phyloP scores from a whole-genome alignment of 2,329 filamentous ascomycete species.

The Fusarium neocosmosporiellum region DNA sequence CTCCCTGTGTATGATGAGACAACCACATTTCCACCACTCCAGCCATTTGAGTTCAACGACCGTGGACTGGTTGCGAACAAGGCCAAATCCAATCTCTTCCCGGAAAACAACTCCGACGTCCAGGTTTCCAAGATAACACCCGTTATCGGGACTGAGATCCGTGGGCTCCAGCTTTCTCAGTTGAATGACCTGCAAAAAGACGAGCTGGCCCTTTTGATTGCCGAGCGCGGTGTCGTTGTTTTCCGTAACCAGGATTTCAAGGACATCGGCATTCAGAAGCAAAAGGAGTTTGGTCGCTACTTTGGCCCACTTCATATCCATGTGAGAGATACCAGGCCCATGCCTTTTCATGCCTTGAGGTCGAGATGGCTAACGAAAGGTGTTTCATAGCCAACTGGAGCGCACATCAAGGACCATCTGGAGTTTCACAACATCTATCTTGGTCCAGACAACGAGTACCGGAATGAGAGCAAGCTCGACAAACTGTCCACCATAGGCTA shows the following conservation, averaged over 20 bases:
- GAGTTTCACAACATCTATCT: constrained; percentile 61
- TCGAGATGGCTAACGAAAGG: constrained; percentile 1
- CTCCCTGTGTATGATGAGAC: constrained; percentile 50
- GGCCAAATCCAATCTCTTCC: constrained; percentile 43
- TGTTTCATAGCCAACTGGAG: constrained; percentile 51
- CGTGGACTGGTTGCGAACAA: constrained; percentile 47
- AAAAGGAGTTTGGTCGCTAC: constrained; percentile 47
- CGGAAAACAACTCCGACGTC: not conserved
- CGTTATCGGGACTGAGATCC: constrained; percentile 54
- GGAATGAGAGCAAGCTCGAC: constrained; percentile 47
- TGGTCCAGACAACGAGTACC: constrained; percentile 55
- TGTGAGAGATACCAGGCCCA: not conserved
- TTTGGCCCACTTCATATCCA: not conserved
- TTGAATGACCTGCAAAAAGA: constrained; percentile 54
- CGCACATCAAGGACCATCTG: constrained; percentile 55
- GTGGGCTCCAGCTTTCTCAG: constrained; percentile 52
- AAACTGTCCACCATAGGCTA: constrained; percentile 49
- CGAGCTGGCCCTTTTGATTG: constrained; percentile 55
- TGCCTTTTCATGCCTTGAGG: too few relatives aligned
- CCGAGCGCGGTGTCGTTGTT: constrained; percentile 50
- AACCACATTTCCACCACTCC: constrained; percentile 34
- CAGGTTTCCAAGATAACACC: constrained; percentile 31
- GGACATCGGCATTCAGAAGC: constrained; percentile 51
- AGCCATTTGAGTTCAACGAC: constrained; percentile 48
- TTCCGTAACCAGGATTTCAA: constrained; percentile 47